These are phyloP conservation scores for Guillardia theta DNA, from an alignment of 78 protist species.

Conservation along the genomic window DNA sequence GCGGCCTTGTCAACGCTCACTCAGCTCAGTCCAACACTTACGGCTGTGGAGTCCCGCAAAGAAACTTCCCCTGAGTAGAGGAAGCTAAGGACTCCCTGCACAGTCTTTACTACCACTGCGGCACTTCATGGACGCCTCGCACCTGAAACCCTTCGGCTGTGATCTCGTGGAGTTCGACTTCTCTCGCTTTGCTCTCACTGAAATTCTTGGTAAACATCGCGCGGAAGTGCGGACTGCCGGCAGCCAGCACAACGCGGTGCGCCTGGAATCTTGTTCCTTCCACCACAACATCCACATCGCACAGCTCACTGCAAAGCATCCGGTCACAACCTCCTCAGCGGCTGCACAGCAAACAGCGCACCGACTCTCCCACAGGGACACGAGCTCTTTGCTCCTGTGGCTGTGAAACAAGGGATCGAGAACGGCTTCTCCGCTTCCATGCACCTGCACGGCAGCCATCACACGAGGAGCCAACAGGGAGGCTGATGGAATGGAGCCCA, in stretches of 20 bases:
- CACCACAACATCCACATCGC: neutral
- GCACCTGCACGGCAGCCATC: neutral
- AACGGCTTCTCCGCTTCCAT: neutral
- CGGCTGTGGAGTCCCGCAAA: neutral
- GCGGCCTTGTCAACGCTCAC: neutral
- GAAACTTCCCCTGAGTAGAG: neutral
- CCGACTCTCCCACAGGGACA: neutral
- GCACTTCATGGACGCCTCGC: too few species aligned
- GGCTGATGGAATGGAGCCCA: neutral
- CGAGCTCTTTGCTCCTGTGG: neutral
- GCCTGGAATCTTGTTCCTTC: neutral
- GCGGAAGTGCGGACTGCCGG: conserved; percentile 25
- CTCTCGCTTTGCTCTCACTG: neutral
- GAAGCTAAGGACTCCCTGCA: neutral
- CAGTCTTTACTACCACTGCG: too few species aligned
- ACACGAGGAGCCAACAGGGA: neutral
- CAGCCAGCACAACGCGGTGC: neutral
- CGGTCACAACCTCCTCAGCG: neutral
- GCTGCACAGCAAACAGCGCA: neutral
- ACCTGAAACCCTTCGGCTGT: neutral
- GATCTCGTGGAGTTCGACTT: neutral
- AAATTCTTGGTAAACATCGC: neutral
- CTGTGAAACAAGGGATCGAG: neutral
- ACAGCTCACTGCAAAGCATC: neutral
- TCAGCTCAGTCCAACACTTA: neutral